Evolutionary conservation across 2,329 filamentous ascomycete species (phyloP).

Genomic region (Cytospora schulzeri): DNA sequence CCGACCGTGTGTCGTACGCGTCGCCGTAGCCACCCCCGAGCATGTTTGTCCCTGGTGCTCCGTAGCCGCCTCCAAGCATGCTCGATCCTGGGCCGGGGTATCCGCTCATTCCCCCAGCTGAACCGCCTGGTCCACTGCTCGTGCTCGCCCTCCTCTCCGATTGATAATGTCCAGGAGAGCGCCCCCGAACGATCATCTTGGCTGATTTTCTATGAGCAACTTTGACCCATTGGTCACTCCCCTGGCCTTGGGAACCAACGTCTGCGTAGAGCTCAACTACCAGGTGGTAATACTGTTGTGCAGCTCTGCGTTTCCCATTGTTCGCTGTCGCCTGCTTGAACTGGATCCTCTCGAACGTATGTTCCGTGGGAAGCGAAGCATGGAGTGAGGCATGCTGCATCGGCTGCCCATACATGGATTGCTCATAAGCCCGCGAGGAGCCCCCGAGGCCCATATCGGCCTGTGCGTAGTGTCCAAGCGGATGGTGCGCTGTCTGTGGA

Average conservation of each 20-base stretch:
- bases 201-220: slow-evolving; percentile 73
- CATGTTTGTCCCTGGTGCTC: slow-evolving; percentile 41
- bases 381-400: slow-evolving; percentile 31
- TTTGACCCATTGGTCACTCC: slow-evolving; percentile 63
- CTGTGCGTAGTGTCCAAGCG: slow-evolving; percentile 49
- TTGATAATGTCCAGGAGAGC: slow-evolving; percentile 80
- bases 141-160: slow-evolving; percentile 69
- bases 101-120: slow-evolving; percentile 62
- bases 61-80: slow-evolving; percentile 45
- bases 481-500: slow-evolving; percentile 51
- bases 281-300: slow-evolving; percentile 92
- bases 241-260: slow-evolving; percentile 49
- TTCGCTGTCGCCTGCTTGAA: slow-evolving; percentile 95
- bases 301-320: slow-evolving; percentile 86
- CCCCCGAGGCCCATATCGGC: slow-evolving; percentile 37
- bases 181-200: slow-evolving; percentile 84
- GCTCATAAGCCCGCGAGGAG: slow-evolving; percentile 45
- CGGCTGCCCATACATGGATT: slow-evolving; percentile 41
- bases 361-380: slow-evolving; percentile 50
- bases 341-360: slow-evolving; percentile 84
- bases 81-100: slow-evolving; percentile 41
- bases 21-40: slow-evolving; percentile 42
- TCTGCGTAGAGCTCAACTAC: slow-evolving; percentile 81
- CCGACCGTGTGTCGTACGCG: slow-evolving; percentile 44
- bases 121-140: slow-evolving; percentile 68